phyloP scores from a whole-genome alignment of 495 filamentous ascomycete genomes.

The Antarctomyces pellizariae region DNA sequence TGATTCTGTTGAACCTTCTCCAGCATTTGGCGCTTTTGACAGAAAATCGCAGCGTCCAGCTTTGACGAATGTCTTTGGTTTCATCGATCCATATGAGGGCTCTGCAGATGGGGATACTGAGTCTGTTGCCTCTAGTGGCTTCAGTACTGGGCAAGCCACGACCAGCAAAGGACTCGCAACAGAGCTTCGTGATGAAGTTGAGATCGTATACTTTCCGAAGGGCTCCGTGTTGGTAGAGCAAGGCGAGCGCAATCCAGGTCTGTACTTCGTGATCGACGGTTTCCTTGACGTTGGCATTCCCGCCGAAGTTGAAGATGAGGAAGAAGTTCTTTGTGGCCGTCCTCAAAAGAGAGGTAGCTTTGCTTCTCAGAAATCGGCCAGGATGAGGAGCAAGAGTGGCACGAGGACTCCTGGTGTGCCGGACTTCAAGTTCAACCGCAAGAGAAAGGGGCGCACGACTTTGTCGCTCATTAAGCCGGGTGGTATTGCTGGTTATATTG shows the following conservation, averaged over 20 bases:
- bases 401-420: constrained; percentile 17
- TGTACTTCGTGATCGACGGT: constrained; percentile 96
- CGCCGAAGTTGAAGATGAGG: constrained; percentile 13
- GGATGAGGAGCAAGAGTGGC: constrained; percentile 21
- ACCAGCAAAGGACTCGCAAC: constrained; percentile 29
- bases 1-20: constrained; percentile 62
- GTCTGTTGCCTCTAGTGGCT: constrained; percentile 43
- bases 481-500: constrained; percentile 81
- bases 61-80: constrained; percentile 77
- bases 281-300: constrained; percentile 83
- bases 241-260: constrained; percentile 79
- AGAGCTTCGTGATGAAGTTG: constrained; percentile 78
- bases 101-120: constrained; percentile 69
- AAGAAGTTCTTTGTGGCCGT: constrained; percentile 10
- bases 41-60: constrained; percentile 61
- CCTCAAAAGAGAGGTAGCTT: constrained; percentile 12
- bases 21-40: constrained; percentile 67
- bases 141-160: constrained; percentile 18
- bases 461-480: constrained; percentile 89
- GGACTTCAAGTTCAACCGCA: no score
- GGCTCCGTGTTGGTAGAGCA: constrained; percentile 92
- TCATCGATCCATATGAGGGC: constrained; percentile 75
- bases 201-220: constrained; percentile 92
- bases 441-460: constrained; percentile 32
- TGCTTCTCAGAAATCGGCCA: constrained; percentile 3